phyloP scores from a whole-genome alignment of 2,329 filamentous ascomycete species.

The Metarhizium rileyi region DNA sequence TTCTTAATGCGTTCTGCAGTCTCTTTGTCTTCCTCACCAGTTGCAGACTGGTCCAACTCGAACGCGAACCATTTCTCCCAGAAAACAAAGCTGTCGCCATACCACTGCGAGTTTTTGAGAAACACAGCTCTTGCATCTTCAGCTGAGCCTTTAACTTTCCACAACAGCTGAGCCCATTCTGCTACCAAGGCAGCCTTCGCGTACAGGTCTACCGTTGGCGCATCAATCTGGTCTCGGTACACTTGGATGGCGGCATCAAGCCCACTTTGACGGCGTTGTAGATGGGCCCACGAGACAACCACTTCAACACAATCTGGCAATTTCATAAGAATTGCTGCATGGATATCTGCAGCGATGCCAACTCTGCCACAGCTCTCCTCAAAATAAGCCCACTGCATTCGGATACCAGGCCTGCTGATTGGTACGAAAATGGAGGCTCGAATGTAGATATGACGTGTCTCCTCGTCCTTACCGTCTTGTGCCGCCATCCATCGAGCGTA shows the following conservation, averaged over 20 bases:
- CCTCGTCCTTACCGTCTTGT: constrained; percentile 73
- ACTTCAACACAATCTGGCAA: constrained; percentile 80
- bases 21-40: constrained; percentile 49
- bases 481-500: constrained; percentile 90
- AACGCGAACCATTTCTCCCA: constrained; percentile 87
- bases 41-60: constrained; percentile 74
- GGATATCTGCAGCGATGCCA: constrained; percentile 74
- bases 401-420: constrained; percentile 71
- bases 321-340: constrained; percentile 65
- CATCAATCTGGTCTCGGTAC: constrained; percentile 72
- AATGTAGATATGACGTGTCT: constrained; percentile 85
- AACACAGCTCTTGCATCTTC: constrained; percentile 80
- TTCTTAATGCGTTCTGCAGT: constrained; percentile 69
- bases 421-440: constrained; percentile 84
- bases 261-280: constrained; percentile 73
- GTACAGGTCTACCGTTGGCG: constrained; percentile 59
- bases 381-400: constrained; percentile 88
- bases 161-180: constrained; percentile 78
- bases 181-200: constrained; percentile 81
- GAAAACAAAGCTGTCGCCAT: constrained; percentile 76
- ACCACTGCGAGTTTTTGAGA: constrained; percentile 71
- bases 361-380: constrained; percentile 75
- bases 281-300: constrained; percentile 77
- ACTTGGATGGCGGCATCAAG: constrained; percentile 77
- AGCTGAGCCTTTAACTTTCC: constrained; percentile 74